Evolutionary conservation across 208 protist species (phyloP).

Genomic region (Lotmaria passim): DNA sequence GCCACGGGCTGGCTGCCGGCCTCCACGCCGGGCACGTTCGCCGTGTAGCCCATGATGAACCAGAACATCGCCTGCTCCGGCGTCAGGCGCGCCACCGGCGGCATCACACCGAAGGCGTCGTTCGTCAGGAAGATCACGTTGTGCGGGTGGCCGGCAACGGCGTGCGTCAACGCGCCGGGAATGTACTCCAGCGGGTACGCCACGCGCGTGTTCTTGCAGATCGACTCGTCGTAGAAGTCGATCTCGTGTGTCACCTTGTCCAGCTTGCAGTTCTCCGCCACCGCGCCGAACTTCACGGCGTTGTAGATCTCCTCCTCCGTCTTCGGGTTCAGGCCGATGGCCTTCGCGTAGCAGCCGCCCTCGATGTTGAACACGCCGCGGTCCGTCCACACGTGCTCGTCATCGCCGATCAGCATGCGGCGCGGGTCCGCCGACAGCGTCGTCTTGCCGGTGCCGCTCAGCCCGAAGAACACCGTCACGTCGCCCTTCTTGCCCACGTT

Average conservation of each 20-base stretch:
- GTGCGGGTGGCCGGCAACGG: constrained; percentile 84
- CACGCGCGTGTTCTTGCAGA: constrained; percentile 97
- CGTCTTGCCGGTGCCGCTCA: constrained; percentile 94
- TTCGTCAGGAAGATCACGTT: constrained; percentile 98
- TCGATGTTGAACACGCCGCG: constrained; percentile 93
- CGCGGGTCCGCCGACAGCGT: constrained; percentile 91
- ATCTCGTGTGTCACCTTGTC: constrained; percentile 69
- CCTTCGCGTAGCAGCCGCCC: constrained; percentile 95
- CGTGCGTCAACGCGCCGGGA: constrained; percentile 86
- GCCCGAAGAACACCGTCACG: constrained; percentile 91
- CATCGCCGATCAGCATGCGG: constrained; percentile 91
- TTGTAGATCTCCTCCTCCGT: constrained; percentile 94
- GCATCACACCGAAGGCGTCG: constrained; percentile 98
- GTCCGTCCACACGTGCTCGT: constrained; percentile 94
- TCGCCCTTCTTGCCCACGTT: constrained; percentile 89
- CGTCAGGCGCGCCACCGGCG: constrained; percentile 93
- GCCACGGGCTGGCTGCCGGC: constrained; percentile 91
- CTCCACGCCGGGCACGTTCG: constrained; percentile 94
- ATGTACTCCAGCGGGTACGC: constrained; percentile 96
- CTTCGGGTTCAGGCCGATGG: constrained; percentile 85
- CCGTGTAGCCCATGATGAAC: constrained; percentile 96
- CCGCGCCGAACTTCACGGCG: constrained; percentile 83
- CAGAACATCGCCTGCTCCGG: constrained; percentile 94
- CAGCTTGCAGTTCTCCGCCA: constrained; percentile 90
- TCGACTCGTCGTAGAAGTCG: constrained; percentile 92